Evolutionary conservation across 345 rosid species (phyloP).

Genomic region (Nephelium lappaceum): DNA sequence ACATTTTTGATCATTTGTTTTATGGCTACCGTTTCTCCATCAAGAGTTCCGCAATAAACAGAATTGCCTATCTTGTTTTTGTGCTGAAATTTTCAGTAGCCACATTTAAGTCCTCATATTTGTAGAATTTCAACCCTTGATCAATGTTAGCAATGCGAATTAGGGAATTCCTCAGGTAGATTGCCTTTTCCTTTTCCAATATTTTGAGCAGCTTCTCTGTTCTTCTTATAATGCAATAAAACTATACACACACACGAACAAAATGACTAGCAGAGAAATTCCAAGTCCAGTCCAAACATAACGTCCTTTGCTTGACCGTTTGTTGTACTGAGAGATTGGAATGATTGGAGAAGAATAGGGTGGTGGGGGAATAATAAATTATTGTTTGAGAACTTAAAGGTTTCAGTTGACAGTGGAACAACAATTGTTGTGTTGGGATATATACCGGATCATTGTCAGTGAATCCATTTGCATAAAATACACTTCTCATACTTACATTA

Average conservation of each 20-base stretch:
- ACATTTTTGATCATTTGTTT: conserved; percentile 39
- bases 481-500: conserved; percentile 27
- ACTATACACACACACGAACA: conserved; percentile 19
- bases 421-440: conserved; percentile 52
- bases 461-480: conserved; percentile 42
- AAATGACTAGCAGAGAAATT: conserved; percentile 29
- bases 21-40: conserved; percentile 33
- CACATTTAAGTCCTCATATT: conserved; percentile 33
- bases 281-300: conserved; percentile 35
- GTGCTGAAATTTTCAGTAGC: conserved; percentile 41
- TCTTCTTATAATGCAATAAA: conserved; percentile 25
- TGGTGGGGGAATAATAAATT: conserved; percentile 27
- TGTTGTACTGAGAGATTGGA: conserved; percentile 3
- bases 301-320: conserved; percentile 24
- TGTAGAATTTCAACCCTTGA: conserved; percentile 39
- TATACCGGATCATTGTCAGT: conserved; percentile 24
- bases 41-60: conserved; percentile 31
- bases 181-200: conserved; percentile 4
- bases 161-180: conserved; percentile 26
- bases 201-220: conserved; percentile 9
- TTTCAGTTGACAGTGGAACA: conserved; percentile 36
- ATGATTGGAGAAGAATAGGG: conserved; percentile 17
- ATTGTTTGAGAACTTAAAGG: conserved; percentile 44
- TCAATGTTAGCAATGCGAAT: conserved; percentile 25
- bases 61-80: conserved; percentile 29